Conservation (phyloP, 257 asterid genomes). For the Buddleja alternifolia region DNA sequence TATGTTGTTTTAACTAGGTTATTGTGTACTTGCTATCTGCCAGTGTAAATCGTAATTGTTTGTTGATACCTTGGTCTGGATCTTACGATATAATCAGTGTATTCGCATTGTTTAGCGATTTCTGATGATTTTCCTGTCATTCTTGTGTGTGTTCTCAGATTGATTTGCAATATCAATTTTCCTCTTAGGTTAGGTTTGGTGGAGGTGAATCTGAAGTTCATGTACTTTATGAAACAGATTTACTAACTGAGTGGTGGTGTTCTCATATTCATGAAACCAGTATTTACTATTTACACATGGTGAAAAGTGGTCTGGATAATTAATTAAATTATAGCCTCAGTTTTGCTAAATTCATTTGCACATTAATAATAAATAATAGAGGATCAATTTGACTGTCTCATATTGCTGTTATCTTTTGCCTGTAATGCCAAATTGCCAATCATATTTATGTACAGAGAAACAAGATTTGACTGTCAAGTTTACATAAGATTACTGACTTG, state of each 20-base stretch:
- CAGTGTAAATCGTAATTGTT: conserved; percentile 9
- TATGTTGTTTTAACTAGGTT: not conserved
- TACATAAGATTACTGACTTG: conserved; percentile 17
- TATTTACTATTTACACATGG: not conserved
- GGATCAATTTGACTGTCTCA: not conserved
- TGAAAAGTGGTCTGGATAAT: not conserved
- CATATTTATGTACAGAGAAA: not conserved
- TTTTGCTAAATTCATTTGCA: not conserved
- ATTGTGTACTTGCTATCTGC: not conserved
- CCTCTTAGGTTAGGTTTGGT: not conserved
- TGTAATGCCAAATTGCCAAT: not conserved
- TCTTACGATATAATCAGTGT: not conserved
- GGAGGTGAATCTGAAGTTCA: conserved; percentile 2
- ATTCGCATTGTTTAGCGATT: not conserved
- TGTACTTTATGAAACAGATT: not conserved
- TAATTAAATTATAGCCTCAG: not conserved
- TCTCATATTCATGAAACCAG: too few relatives aligned
- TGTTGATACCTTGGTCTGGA: conserved; percentile 7
- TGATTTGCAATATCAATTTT: conserved; percentile 1
- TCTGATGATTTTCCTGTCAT: not conserved
- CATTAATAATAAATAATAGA: not conserved
- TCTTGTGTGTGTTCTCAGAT: conserved; percentile 7
- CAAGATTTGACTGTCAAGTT: conserved; percentile 4
- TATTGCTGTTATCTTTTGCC: not conserved
- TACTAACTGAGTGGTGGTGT: not conserved